phyloP scores from a whole-genome alignment of 164 flowering plant genomes.

The Echeveria elegans region DNA sequence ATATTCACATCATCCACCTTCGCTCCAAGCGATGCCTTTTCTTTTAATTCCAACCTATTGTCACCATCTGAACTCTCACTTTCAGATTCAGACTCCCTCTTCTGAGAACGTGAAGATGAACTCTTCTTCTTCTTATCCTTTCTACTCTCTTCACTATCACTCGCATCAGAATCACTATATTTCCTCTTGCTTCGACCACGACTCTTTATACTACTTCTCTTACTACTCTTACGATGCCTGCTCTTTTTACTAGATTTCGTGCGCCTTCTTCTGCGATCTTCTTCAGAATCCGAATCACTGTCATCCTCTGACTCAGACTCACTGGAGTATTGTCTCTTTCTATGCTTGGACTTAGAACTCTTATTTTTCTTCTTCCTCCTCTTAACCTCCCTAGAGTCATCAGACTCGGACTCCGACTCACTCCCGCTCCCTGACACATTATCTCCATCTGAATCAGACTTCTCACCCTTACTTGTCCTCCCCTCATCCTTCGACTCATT shows the following conservation, averaged over 20 bases:
- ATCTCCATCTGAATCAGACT: slow-evolving; percentile 14
- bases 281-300: slow-evolving; percentile 16
- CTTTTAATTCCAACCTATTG: slow-evolving; percentile 20
- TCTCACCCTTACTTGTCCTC: neutral
- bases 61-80: slow-evolving; percentile 21
- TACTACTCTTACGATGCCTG: slow-evolving; percentile 18
- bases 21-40: slow-evolving; percentile 17
- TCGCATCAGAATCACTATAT: slow-evolving; percentile 31
- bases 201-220: slow-evolving; percentile 21
- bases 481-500: slow-evolving; percentile 14
- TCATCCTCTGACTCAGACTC: slow-evolving; percentile 15
- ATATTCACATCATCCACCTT: slow-evolving; percentile 19
- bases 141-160: slow-evolving; percentile 22
- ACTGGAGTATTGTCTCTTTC: slow-evolving; percentile 25
- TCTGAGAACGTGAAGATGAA: slow-evolving; percentile 22
- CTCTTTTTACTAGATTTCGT: slow-evolving; percentile 18
- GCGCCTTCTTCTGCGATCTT: slow-evolving; percentile 24
- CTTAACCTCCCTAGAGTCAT: slow-evolving; percentile 27
- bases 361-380: slow-evolving; percentile 34
- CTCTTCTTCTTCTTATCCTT: slow-evolving; percentile 22
- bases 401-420: slow-evolving; percentile 27
- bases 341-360: slow-evolving; percentile 25
- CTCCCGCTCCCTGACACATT: slow-evolving; percentile 9
- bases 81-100: slow-evolving; percentile 21
- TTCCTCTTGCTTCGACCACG: slow-evolving; percentile 21